Conservation (phyloP, 257 asterid species). For the Sherardia arvensis region DNA sequence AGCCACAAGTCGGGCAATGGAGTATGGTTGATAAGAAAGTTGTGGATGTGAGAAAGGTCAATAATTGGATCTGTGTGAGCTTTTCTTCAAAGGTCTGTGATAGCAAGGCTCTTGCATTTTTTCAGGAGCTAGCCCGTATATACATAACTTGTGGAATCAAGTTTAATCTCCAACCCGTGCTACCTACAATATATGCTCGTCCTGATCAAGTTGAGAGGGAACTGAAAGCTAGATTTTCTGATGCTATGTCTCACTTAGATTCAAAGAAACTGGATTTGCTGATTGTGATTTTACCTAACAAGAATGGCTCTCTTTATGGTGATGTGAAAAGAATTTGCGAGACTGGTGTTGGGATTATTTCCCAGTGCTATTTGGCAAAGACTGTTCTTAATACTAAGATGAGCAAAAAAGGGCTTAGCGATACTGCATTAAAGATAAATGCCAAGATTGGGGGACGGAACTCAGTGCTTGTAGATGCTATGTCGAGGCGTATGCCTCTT, state of each 20-base stretch:
- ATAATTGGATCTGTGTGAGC: conserved; percentile 78
- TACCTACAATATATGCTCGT: conserved; percentile 55
- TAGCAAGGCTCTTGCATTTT: conserved; percentile 49
- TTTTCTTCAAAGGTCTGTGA: conserved; percentile 76
- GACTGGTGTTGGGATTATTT: conserved; percentile 94
- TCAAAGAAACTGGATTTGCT: conserved; percentile 83
- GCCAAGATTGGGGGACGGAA: conserved; percentile 97
- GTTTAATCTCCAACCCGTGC: conserved; percentile 64
- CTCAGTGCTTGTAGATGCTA: conserved; percentile 81
- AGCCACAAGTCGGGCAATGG: conserved; percentile 97
- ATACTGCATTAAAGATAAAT: conserved; percentile 76
- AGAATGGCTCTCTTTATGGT: conserved; percentile 96
- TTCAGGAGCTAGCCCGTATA: conserved; percentile 89
- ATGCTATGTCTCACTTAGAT: conserved; percentile 43
- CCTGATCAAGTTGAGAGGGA: conserved; percentile 87
- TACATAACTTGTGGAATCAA: conserved; percentile 86
- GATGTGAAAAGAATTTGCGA: conserved; percentile 83
- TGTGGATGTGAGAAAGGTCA: conserved; percentile 89
- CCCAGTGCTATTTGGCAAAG: conserved; percentile 92
- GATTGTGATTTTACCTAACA: conserved; percentile 80
- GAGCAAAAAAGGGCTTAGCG: conserved; percentile 86
- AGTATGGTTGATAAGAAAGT: conserved; percentile 96
- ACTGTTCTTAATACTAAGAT: conserved; percentile 62
- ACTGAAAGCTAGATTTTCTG: conserved; percentile 61
- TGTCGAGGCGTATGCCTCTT: conserved; percentile 78